Evolutionary conservation across 352 stramenopile species (phyloP), one percentile per base, ranked within the genome.

Genomic region (Aphanomyces astaci): DNA sequence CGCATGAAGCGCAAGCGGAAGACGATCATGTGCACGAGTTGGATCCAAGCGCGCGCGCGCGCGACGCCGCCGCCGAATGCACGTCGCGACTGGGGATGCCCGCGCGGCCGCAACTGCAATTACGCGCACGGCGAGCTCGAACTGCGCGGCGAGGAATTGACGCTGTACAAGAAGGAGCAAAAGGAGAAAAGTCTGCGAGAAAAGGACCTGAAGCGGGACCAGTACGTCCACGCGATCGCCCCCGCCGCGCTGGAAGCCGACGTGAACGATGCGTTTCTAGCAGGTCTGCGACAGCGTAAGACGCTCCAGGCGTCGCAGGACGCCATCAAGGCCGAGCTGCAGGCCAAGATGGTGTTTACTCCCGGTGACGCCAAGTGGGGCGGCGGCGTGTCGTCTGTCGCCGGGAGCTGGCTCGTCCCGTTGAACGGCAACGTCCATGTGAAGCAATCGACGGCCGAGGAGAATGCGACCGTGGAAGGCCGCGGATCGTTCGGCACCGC

Each of bases 1-100:
- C 86, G 89, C 73, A 92, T 92, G 80, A 95, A 93, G 80, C 76
- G 81, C 49, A 82, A 84, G 46, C 80, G 84, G 55, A 92, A 93
- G 48, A 95, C 86, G 28, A 64, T 83, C 3, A 64, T 95, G 73
- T 95, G 85, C 54, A 79, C 65, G 46, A 81, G 78, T 76, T 95
- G 86, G 86, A 27, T 79, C 13, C 73, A 89, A 60, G 86, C 86
- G 10, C 81, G 86, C 59, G 71, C 84, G 33, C 80, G 76, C 11
- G 71, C 70, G 2, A 49, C 51, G 2, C 39, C 81, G 5, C 86
- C 86, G 5, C 31, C 69, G 0, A 73, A 78, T 43, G 84, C 84
- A 22, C 86, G 84, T 9, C 65, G 78, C 4, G 93, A 84, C 84
- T 95, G 84, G 84, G 86, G 86, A 0, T 95, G 86, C 66, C 86